phyloP scores from a whole-genome alignment of 768 basidiomycete genomes.

The Lactarius akahatsu region DNA sequence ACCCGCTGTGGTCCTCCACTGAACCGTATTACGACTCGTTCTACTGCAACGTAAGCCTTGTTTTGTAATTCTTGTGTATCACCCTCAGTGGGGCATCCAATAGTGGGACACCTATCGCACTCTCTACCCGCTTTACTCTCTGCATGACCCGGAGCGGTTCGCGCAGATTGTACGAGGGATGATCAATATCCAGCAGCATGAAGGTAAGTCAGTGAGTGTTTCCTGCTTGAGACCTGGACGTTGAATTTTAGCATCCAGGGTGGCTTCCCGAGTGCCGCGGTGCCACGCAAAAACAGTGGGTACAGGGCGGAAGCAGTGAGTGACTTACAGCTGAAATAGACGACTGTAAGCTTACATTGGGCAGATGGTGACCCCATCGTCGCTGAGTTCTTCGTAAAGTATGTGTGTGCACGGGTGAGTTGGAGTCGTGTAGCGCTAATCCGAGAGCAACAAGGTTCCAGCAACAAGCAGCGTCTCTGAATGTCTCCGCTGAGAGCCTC shows the following conservation, averaged over 20 bases:
- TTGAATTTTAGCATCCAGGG: slow-evolving; percentile 38
- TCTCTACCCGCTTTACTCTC: slow-evolving; percentile 59
- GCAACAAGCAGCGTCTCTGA: slow-evolving; percentile 46
- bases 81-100: slow-evolving; percentile 34
- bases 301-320: slow-evolving; percentile 62
- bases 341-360: background rate
- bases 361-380: slow-evolving; percentile 63
- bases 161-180: slow-evolving; percentile 60
- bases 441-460: slow-evolving; percentile 42
- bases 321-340: background rate
- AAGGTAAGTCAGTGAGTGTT: slow-evolving; percentile 42
- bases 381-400: slow-evolving; percentile 67
- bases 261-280: slow-evolving; percentile 69
- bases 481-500: slow-evolving; percentile 49
- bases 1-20: slow-evolving; percentile 59
- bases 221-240: background rate
- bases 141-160: slow-evolving; percentile 61
- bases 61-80: background rate
- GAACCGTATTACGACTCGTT: slow-evolving; percentile 69
- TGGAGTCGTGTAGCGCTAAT: background rate
- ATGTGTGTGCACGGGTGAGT: slow-evolving; percentile 19
- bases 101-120: slow-evolving; percentile 73
- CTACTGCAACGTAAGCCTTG: slow-evolving; percentile 58
- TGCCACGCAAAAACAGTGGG: slow-evolving; percentile 50
- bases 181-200: slow-evolving; percentile 65